Conservation (phyloP, 2,329 filamentous ascomycete species). For the Remersonia thermophila region DNA sequence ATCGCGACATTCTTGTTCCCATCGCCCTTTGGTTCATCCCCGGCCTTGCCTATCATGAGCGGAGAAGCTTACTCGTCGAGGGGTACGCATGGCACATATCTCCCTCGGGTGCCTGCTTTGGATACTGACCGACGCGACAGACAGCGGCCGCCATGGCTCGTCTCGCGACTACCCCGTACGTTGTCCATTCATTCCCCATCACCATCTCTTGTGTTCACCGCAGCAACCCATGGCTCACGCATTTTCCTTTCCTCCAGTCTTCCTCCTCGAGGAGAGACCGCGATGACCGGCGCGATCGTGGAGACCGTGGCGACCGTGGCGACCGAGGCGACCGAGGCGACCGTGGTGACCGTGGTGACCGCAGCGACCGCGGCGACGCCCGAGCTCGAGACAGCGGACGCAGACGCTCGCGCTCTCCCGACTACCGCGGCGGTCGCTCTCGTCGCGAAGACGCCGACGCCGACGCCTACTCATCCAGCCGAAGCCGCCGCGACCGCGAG, state of each 20-base stretch:
- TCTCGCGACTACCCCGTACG: constrained; percentile 43
- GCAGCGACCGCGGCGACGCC: no score
- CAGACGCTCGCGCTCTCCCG: constrained; percentile 68
- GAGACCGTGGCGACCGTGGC: constrained; percentile 24
- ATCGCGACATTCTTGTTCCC: constrained; percentile 1
- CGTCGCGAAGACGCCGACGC: constrained; percentile 60
- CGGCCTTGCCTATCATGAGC: constrained; percentile 48
- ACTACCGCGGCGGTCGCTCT: constrained; percentile 51
- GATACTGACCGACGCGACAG: constrained; percentile 18
- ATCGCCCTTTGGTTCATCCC: no score
- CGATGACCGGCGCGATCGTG: constrained; percentile 23
- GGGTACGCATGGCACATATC: constrained; percentile 38
- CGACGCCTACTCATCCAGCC: constrained; percentile 85
- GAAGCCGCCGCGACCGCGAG: constrained; percentile 84
- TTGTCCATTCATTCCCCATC: constrained; percentile 8
- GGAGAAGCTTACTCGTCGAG: constrained; percentile 70
- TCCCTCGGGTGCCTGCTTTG: not conserved
- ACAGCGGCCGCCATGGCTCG: constrained; percentile 39
- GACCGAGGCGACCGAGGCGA: constrained; percentile 44
- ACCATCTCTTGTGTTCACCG: no score
- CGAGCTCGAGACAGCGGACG: constrained; percentile 34
- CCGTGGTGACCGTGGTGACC: constrained; percentile 20
- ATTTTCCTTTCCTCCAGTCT: no score
- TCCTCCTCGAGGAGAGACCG: constrained; percentile 22
- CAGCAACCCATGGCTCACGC: no score